A percentile compares a stretch with the other conserved stretches of the same genome.
Evolutionary conservation across 371 early-diverging fungal species (phyloP).

Genomic region (Cokeromyces recurvatus): DNA sequence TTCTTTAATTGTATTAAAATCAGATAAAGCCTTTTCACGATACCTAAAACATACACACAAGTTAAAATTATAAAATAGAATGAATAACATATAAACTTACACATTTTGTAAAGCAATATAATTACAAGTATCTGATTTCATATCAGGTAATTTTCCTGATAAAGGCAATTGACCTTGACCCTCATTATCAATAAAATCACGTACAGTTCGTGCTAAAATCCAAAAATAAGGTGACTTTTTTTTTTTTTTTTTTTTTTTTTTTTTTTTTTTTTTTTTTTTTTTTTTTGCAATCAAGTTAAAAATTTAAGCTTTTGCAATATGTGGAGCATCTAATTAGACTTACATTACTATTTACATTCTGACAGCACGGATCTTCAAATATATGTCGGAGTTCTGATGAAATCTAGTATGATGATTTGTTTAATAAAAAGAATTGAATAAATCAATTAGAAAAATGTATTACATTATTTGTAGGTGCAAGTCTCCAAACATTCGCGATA

Average conservation of each 20-base stretch:
- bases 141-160: slow-evolving; percentile 88
- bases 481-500: slow-evolving; percentile 49
- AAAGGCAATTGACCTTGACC: slow-evolving; percentile 78
- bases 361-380: slow-evolving; percentile 49
- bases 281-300: too few relatives aligned
- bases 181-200: slow-evolving; percentile 73
- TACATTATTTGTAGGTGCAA: slow-evolving; percentile 33
- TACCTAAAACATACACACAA: too few relatives aligned
- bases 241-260: too few relatives aligned
- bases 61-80: slow-evolving; percentile 19
- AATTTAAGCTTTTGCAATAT: too few relatives aligned
- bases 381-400: slow-evolving; percentile 45
- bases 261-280: too few relatives aligned
- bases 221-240: slow-evolving; percentile 79
- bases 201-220: slow-evolving; percentile 75
- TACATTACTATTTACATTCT: slow-evolving; percentile 48
- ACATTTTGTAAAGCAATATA: slow-evolving; percentile 82
- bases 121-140: slow-evolving; percentile 90
- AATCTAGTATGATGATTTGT: slow-evolving; percentile 33
- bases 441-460: neutral
- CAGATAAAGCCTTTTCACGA: slow-evolving; percentile 75
- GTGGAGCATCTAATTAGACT: neutral
- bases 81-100: slow-evolving; percentile 35
- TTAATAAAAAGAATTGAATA: neutral
- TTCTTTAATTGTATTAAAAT: slow-evolving; percentile 52